phyloP scores from a whole-genome alignment of 1,139 yeast genomes.

The Kluyveromyces sp. region DNA sequence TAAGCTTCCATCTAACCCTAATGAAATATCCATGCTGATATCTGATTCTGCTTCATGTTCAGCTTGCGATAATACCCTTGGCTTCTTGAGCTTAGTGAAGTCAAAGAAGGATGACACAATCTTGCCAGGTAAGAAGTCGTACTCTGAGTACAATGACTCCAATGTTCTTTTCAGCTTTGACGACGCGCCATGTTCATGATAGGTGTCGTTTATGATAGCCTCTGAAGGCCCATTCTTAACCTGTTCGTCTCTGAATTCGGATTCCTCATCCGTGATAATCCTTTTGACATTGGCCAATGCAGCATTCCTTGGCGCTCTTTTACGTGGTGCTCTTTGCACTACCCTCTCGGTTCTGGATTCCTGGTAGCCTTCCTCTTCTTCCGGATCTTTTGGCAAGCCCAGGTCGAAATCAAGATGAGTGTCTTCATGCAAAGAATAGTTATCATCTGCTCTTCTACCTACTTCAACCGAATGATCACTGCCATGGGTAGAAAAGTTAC shows the following conservation, averaged over 20 bases:
- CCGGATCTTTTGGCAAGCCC: conserved; percentile 29
- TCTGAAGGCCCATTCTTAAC: conserved; percentile 11
- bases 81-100: conserved; percentile 13
- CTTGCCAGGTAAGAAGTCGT: conserved; percentile 16
- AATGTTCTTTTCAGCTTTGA: conserved; percentile 16
- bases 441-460: conserved; percentile 15
- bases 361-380: conserved; percentile 2
- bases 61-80: conserved; percentile 6
- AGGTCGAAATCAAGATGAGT: conserved; percentile 34
- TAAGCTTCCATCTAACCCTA: conserved; percentile 18
- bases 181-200: not conserved
- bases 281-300: conserved; percentile 20
- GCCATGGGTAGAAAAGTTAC: conserved; percentile 12
- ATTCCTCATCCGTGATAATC: conserved; percentile 19
- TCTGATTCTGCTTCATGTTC: conserved; percentile 5
- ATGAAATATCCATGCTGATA: conserved; percentile 20
- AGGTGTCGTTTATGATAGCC: not conserved
- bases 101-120: conserved; percentile 13
- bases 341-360: conserved; percentile 3
- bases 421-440: conserved; percentile 16
- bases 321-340: not conserved
- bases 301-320: conserved; percentile 4
- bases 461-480: conserved; percentile 50
- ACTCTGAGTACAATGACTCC: conserved; percentile 16
- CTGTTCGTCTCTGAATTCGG: conserved; percentile 22